Conservation (phyloP, 176 grass and related monocot genomes). For the Phoenix roebelenii region DNA sequence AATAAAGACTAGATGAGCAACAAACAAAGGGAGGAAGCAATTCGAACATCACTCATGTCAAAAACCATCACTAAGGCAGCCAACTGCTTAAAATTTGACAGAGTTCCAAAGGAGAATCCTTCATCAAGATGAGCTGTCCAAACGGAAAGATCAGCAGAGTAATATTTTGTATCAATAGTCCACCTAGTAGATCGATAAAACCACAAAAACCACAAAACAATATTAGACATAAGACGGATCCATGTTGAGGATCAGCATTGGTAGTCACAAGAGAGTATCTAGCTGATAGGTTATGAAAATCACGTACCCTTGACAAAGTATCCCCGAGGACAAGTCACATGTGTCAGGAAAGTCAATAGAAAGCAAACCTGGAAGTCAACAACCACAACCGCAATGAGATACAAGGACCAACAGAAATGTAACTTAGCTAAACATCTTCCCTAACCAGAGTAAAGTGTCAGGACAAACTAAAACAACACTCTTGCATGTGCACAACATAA, state of each 20-base stretch:
- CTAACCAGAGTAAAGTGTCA: no score
- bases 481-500: no score
- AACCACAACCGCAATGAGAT: conserved; percentile 1
- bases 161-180: conserved; percentile 93
- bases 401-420: neutral
- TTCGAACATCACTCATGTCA: conserved; percentile 68
- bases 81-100: conserved; percentile 45
- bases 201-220: conserved; percentile 11
- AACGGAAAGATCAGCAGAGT: conserved; percentile 72
- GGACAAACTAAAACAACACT: no score
- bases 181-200: conserved; percentile 44
- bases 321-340: conserved; percentile 55
- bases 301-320: conserved; percentile 86
- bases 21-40: neutral
- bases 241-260: neutral
- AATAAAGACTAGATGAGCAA: no score
- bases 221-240: neutral
- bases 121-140: conserved; percentile 64
- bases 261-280: neutral
- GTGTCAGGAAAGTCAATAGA: conserved; percentile 53
- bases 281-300: neutral
- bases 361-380: conserved; percentile 50
- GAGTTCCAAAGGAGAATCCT: conserved; percentile 53
- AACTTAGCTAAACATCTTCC: no score
- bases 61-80: conserved; percentile 85